Base-by-base conservation (phyloP, 1,284 basidiomycete genomes). In the Trametes pubescens region DNA sequence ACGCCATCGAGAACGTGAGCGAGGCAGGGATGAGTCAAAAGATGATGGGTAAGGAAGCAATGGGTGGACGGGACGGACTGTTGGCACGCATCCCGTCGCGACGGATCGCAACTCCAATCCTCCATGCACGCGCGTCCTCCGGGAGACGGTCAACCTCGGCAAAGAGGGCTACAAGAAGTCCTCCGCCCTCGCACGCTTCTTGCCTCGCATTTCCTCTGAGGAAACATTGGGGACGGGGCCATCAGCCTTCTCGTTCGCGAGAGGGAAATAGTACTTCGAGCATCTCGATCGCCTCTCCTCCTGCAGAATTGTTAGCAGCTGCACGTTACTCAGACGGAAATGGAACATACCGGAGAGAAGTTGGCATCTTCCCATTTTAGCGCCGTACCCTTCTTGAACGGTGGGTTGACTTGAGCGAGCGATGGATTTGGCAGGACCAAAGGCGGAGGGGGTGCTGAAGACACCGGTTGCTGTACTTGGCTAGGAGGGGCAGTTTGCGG, bases 251-350 rank as follows among this genome's bases (percentile, higher is more conserved):
- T 57, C 76, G 58, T 78, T 75, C 68, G 73, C 69, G 63, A 78
- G 78, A 57, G 75, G 75, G 75, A 86, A 85, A 69, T 87, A 87
- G 79, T 96, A 96, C 75, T 85, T 88, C n/a, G 84, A 75, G 69
- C 90, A 81, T 70, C 86, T 84, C 0, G 94, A 90, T 64, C 95
- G 88, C 71, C 88, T 89, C 77, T 96, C 95, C 70, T 93, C 91
- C 91, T 94, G 61, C 18, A 32, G 9, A 48, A 47, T 44, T 2
- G 18, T 56, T 21, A 56, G 54, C 40, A 10, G 38, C n/a, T 55
- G 2, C 48, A 24, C 26, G 26, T 34, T 14, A 24, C 24, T 61
- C 13, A 51, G 54, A 46, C 24, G 35, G 60, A 34, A 47, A 14
- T 11, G 47, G 26, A 21, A 82, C 88, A 59, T 67, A 92, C 91